These are phyloP conservation scores for Heterobasidion occidentale DNA, from an alignment of 1,284 basidiomycete genomes.

Conservation along the genomic window DNA sequence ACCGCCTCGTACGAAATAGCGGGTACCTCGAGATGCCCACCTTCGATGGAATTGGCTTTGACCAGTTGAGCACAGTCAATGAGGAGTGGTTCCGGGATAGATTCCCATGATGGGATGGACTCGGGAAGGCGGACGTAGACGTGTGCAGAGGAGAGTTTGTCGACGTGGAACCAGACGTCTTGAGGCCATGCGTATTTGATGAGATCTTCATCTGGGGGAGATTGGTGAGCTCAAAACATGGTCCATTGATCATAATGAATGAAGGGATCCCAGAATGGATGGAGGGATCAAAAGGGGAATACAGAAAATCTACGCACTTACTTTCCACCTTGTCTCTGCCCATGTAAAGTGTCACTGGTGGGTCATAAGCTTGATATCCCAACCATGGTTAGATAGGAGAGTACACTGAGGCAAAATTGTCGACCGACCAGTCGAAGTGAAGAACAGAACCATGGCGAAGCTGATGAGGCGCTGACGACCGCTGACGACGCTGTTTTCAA, in stretches of 20 bases:
- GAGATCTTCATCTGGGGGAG: conserved; percentile 76
- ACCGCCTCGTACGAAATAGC: neutral
- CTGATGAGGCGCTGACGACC: too few relatives aligned
- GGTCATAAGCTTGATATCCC: conserved; percentile 37
- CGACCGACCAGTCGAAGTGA: conserved; percentile 50
- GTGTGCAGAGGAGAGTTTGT: conserved; percentile 91
- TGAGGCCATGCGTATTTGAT: conserved; percentile 87
- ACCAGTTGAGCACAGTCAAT: conserved; percentile 90
- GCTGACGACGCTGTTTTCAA: too few relatives aligned
- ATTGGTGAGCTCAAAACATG: neutral
- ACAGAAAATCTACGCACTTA: conserved; percentile 30
- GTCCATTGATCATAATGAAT: neutral
- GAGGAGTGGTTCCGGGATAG: conserved; percentile 74
- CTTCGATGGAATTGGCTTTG: conserved; percentile 97
- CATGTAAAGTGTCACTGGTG: conserved; percentile 83
- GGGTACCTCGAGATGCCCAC: conserved; percentile 29
- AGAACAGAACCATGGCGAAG: conserved; percentile 58
- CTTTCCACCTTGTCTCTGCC: conserved; percentile 96
- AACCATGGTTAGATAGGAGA: neutral
- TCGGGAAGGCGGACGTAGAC: conserved; percentile 87
- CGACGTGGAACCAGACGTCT: conserved; percentile 79
- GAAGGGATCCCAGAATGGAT: neutral
- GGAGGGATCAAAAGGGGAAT: neutral
- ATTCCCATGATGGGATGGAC: conserved; percentile 73
- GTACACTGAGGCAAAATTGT: neutral